Evolutionary conservation across 495 filamentous ascomycete genomes (phyloP), one percentile per base, ranked within the genome.

Genomic region (Haplographium delicatum): DNA sequence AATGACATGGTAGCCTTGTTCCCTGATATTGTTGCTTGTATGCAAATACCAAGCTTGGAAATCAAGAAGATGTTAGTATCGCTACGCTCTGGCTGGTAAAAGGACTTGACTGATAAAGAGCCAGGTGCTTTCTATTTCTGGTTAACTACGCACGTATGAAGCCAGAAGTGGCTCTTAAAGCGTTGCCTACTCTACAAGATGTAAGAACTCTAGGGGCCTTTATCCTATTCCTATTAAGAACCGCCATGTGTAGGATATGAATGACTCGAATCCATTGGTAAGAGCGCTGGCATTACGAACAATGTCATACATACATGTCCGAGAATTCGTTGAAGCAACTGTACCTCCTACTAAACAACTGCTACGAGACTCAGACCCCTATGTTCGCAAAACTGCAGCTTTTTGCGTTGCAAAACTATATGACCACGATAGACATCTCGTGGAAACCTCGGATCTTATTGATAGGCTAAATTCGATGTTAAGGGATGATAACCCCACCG

Each of bases 1-100:
- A 99, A 99, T 61, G 93, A 99, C 68, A 99, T 99, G 93, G 85
- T 96, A 44, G 89, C 86, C 19, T 71, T 99, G 51, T 99, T 99
- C 58, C 90, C 94, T 20, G 93, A 99, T 66, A 83, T 99, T 30
- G 84, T 97, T 58, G 82, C 72, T 43, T 95, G 90, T 72, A 99
- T 99, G 93, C 81, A 85, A 50, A 85, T 97, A 47, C 85, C 84
- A 37, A 91, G 85, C 57, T 71, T 97, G 64, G 93, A 99, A 73
- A 96, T 99, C 70, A 99, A 99, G 80, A 99, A 99, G 76, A 99
- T 99, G 93, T 56, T n/a, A 47, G 53, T 61, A 19, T n/a, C n/a
- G n/a, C 15, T 20, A 4, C 22, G 35, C 8, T 26, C 15, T 38
- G 7, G 27, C 22, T 23, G 25, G 60, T 11, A 2, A 33, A 52